Conservation (phyloP, 345 rosid species). For the Euclidium syriacum region DNA sequence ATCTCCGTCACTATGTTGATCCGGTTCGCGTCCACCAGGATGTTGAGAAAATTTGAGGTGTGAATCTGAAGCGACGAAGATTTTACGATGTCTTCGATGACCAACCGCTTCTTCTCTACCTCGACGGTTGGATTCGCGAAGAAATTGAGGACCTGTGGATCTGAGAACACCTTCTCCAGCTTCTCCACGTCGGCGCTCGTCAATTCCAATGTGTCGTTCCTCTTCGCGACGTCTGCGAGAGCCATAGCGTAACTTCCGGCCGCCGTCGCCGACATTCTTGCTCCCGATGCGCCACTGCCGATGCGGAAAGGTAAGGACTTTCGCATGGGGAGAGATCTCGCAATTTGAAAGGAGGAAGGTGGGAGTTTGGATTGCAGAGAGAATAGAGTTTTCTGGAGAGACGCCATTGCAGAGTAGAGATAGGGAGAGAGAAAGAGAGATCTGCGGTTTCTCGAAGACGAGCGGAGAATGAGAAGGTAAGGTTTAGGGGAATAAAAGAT, state of each 20-base stretch:
- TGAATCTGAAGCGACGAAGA: slow-evolving; percentile 45
- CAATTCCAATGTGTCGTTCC: slow-evolving; percentile 53
- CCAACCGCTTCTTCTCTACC: slow-evolving; percentile 41
- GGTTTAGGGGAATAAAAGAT: slow-evolving; percentile 5
- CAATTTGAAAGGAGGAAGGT: slow-evolving; percentile 34
- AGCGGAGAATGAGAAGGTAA: slow-evolving; percentile 22
- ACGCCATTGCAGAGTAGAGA: slow-evolving; percentile 43
- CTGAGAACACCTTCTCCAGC: slow-evolving; percentile 63
- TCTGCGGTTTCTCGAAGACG: slow-evolving; percentile 29
- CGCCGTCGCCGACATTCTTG: slow-evolving; percentile 54
- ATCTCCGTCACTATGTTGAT: slow-evolving; percentile 56
- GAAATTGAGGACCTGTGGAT: slow-evolving; percentile 41
- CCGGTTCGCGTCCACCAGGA: slow-evolving; percentile 63
- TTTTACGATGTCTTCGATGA: slow-evolving; percentile 58
- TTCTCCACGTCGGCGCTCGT: slow-evolving; percentile 75
- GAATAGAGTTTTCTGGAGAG: slow-evolving; percentile 48
- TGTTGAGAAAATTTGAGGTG: slow-evolving; percentile 63
- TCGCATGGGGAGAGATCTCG: slow-evolving; percentile 35
- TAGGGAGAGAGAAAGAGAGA: neutral
- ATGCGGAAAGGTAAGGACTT: slow-evolving; percentile 32
- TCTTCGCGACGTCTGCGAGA: slow-evolving; percentile 62
- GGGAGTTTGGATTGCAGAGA: slow-evolving; percentile 53
- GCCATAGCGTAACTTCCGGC: slow-evolving; percentile 78
- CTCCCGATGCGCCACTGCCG: slow-evolving; percentile 34
- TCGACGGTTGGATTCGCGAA: slow-evolving; percentile 59